Evolutionary conservation across 495 filamentous ascomycete genomes (phyloP).

Genomic region (Neurospora hispaniola): DNA sequence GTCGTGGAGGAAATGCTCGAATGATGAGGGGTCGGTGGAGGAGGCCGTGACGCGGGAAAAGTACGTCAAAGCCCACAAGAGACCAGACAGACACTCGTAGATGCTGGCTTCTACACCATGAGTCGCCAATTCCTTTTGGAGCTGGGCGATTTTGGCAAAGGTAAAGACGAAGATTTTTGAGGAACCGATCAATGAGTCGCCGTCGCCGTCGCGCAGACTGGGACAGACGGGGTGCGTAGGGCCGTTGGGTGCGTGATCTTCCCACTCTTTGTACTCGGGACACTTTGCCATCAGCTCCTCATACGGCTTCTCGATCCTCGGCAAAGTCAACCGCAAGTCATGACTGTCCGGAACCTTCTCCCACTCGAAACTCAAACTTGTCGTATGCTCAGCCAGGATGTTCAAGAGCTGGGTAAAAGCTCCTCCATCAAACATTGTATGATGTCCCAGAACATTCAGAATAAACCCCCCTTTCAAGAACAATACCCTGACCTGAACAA

Average conservation of each 20-base stretch:
- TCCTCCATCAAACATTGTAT: conserved; percentile 26
- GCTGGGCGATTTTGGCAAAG: neutral
- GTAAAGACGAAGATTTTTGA: neutral
- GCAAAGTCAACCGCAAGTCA: neutral
- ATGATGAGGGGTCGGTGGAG: neutral
- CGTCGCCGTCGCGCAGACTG: neutral
- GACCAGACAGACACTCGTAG: neutral
- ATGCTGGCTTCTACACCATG: neutral
- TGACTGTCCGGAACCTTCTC: neutral
- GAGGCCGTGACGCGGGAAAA: neutral
- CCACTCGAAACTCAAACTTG: neutral
- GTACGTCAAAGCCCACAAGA: neutral
- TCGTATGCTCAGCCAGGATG: neutral
- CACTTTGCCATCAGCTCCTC: neutral
- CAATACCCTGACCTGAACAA: conserved; percentile 19
- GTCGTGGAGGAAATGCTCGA: neutral
- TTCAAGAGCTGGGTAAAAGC: neutral
- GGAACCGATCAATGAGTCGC: neutral
- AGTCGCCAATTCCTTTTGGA: neutral
- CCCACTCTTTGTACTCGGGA: neutral
- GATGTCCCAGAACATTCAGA: conserved; percentile 23
- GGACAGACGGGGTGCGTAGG: neutral
- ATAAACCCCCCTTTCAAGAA: conserved; percentile 22
- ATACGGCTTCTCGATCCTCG: neutral
- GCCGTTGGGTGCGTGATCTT: rapidly evolving